A percentile compares a stretch with the other conserved stretches of the same genome.
Evolutionary conservation across 768 basidiomycete genomes (phyloP).

Genomic region (Mycena galopus): DNA sequence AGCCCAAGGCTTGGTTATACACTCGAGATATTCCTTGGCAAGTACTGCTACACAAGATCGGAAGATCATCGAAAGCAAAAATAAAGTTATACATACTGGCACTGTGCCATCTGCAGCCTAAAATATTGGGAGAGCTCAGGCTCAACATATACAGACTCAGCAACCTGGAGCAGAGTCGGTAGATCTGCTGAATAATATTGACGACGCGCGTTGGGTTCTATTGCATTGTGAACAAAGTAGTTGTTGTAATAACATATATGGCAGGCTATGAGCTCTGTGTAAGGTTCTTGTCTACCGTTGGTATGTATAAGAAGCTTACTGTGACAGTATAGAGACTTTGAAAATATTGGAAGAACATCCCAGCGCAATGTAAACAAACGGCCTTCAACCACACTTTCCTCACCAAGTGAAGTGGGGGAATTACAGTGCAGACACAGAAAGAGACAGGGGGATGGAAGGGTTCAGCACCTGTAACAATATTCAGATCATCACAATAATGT

Average conservation of each 20-base stretch:
- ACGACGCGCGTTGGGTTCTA: not conserved
- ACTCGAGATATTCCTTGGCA: conserved; percentile 1
- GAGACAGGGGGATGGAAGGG: not conserved
- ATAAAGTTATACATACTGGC: not conserved
- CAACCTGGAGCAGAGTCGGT: not conserved
- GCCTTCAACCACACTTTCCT: not conserved
- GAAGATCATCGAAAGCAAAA: too few species aligned
- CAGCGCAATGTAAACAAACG: conserved; percentile 7
- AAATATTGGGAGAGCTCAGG: not conserved
- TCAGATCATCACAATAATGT: too few species aligned
- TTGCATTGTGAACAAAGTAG: not conserved
- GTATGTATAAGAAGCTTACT: not conserved
- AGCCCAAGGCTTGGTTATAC: not conserved
- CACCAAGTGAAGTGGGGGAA: not conserved
- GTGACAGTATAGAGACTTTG: conserved; percentile 13
- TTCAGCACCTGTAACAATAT: not conserved
- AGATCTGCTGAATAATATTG: not conserved
- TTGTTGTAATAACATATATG: conserved; percentile 21
- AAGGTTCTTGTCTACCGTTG: too few species aligned
- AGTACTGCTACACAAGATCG: not conserved
- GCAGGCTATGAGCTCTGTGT: not conserved
- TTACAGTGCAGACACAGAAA: not conserved
- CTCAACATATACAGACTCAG: not conserved
- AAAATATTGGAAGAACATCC: conserved; percentile 15
- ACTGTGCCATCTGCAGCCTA: not conserved